Evolutionary conservation across 2,329 filamentous ascomycete genomes (phyloP), one percentile per base, ranked within the genome.

Genomic region (Aspergillus brunneoviolaceus): DNA sequence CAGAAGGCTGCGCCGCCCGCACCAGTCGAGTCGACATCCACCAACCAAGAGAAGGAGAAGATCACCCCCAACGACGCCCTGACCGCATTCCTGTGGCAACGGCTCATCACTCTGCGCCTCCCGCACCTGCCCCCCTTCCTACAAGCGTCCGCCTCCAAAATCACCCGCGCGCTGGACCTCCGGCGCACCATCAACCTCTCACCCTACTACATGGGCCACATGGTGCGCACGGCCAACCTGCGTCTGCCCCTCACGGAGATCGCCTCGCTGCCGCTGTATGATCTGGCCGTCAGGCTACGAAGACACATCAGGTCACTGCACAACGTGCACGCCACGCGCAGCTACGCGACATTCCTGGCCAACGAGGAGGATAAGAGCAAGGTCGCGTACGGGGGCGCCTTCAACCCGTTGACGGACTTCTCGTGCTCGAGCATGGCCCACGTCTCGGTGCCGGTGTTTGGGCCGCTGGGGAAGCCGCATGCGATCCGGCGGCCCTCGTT

Each of bases 51-150:
- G 6, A 2, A 7, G 9, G 39, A 45, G n/a, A 42, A 35, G n/a
- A 47, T 68, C 49, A 68, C 67, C 1, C 49, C 55, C 3, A 67
- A 67, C 51, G 67, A 69, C 23, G 64, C 63, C 5, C 23, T 68
- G 19, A 67, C 63, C 1, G 65, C 67, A 11, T 69, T 67, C 14
- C 51, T 54, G 35, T 69, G 67, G 67, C 61, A 67, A 45, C 55
- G 60, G 2, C 35, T 68, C 3, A 59, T 51, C 2, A 27, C 16
- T 0, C 51, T 62, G 12, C 67, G 67, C 3, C 52, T 61, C 23
- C 29, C 16, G 2, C 31, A 25, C 12, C 54, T 58, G 1, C 12
- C 51, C 9, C 27, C 50, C 25, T 16, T 21, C 14, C 14, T 25
- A 35, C 27, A 33, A 12, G 23, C 52, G 11, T 12, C 25, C 5